Evolutionary conservation across 1,284 basidiomycete genomes (phyloP).

Genomic region (Wallemia ichthyophaga): DNA sequence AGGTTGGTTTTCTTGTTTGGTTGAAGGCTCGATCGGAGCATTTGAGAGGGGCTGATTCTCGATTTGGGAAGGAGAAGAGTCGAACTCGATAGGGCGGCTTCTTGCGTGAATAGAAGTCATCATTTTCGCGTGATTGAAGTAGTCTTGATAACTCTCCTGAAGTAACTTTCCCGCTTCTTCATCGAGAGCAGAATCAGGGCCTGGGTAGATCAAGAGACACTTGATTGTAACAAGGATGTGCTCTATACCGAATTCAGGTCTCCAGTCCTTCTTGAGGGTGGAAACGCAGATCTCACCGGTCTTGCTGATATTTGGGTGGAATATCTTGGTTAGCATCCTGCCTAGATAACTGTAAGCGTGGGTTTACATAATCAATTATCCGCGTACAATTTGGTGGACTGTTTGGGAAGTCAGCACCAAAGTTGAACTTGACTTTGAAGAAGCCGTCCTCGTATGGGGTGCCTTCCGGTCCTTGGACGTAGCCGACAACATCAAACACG

Average conservation of each 20-base stretch:
- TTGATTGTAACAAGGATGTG: constrained; percentile 76
- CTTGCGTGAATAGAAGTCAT: constrained; percentile 63
- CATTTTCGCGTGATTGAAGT: constrained; percentile 43
- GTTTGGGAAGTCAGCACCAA: constrained; percentile 56
- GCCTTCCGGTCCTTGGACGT: constrained; percentile 26
- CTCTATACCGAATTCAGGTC: constrained; percentile 58
- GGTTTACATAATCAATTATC: not conserved
- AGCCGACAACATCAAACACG: constrained; percentile 13
- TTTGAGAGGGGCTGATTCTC: constrained; percentile 13
- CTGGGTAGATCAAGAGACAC: constrained; percentile 80
- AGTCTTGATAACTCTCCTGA: constrained; percentile 60
- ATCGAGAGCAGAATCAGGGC: constrained; percentile 78
- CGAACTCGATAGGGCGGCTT: constrained; percentile 11
- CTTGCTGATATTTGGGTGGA: constrained; percentile 78
- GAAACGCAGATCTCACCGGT: constrained; percentile 86
- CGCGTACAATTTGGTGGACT: constrained; percentile 56
- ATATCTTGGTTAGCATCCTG: constrained; percentile 70
- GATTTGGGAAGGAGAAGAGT: constrained; percentile 13
- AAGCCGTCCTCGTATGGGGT: constrained; percentile 79
- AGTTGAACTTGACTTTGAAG: constrained; percentile 59
- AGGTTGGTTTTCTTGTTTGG: constrained; percentile 7
- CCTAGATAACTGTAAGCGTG: constrained; percentile 20
- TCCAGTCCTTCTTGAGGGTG: constrained; percentile 91
- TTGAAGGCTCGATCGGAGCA: constrained; percentile 9
- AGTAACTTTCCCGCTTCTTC: constrained; percentile 77